A percentile compares a stretch with the other conserved stretches of the same genome.
phyloP scores from a whole-genome alignment of 805 yeast species.

The Spathaspora passalidarum region DNA sequence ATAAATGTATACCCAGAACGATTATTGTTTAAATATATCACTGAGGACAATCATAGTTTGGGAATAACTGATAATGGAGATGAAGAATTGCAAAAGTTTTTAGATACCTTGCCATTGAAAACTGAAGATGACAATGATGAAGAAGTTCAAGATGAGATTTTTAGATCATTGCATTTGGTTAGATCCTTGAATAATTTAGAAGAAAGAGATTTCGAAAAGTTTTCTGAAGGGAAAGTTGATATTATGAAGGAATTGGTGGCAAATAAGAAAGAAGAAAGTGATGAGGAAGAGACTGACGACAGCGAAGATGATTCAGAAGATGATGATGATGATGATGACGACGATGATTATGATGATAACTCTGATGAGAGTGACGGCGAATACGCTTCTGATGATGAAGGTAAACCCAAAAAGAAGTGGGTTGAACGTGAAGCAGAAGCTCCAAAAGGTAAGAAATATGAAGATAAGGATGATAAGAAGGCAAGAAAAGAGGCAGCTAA shows the following conservation, averaged over 20 bases:
- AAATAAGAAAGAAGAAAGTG: conserved; percentile 14
- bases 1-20: conserved; percentile 81
- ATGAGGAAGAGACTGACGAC: conserved; percentile 25
- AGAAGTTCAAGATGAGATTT: conserved; percentile 71
- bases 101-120: conserved; percentile 57
- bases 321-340: conserved; percentile 22
- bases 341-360: conserved; percentile 25
- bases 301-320: conserved; percentile 27
- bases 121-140: conserved; percentile 50
- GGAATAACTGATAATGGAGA: conserved; percentile 38
- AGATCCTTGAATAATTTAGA: conserved; percentile 80
- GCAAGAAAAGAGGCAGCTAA: conserved; percentile 38
- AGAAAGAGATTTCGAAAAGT: conserved; percentile 84
- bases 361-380: conserved; percentile 27
- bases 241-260: conserved; percentile 65
- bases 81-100: conserved; percentile 37
- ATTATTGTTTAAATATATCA: conserved; percentile 73
- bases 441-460: conserved; percentile 67
- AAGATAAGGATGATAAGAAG: conserved; percentile 50
- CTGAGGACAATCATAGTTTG: conserved; percentile 42
- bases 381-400: conserved; percentile 30
- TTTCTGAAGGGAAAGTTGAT: conserved; percentile 75
- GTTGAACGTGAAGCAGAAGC: conserved; percentile 33
- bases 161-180: conserved; percentile 75
- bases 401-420: conserved; percentile 30